phyloP scores from a whole-genome alignment of 2,329 filamentous ascomycete genomes.

The Colletotrichum noveboracense region DNA sequence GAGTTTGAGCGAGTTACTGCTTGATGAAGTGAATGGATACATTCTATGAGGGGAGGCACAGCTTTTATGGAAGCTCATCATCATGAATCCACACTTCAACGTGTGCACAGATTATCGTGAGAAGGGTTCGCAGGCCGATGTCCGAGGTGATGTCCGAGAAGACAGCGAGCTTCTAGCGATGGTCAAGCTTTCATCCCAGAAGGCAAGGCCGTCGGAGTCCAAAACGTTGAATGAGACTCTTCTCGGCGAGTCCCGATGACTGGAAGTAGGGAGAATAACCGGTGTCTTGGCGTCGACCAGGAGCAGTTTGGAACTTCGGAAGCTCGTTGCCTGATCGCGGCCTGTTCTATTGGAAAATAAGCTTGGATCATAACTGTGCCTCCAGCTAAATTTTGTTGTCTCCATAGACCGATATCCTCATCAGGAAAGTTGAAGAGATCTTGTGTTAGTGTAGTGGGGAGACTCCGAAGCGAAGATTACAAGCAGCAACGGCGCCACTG shows the following conservation, averaged over 20 bases:
- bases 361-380: not conserved
- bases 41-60: not conserved
- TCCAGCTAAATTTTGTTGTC: not conserved
- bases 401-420: not conserved
- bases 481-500: not conserved
- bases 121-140: not conserved
- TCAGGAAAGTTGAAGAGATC: not conserved
- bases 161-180: not conserved
- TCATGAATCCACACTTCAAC: not conserved
- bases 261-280: fast-evolving
- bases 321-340: not conserved
- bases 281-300: not conserved
- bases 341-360: not conserved
- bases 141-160: not conserved
- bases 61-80: not conserved
- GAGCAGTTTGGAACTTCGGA: not conserved
- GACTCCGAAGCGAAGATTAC: not conserved
- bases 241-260: not conserved
- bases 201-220: not conserved
- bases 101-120: not conserved
- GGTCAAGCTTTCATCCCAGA: not conserved
- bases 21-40: not conserved
- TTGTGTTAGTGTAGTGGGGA: not conserved
- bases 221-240: not conserved
- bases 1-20: not conserved